These are phyloP conservation scores for Dichotomocladium elegans DNA, from an alignment of 371 early-diverging fungal genomes.

Conservation along the genomic window DNA sequence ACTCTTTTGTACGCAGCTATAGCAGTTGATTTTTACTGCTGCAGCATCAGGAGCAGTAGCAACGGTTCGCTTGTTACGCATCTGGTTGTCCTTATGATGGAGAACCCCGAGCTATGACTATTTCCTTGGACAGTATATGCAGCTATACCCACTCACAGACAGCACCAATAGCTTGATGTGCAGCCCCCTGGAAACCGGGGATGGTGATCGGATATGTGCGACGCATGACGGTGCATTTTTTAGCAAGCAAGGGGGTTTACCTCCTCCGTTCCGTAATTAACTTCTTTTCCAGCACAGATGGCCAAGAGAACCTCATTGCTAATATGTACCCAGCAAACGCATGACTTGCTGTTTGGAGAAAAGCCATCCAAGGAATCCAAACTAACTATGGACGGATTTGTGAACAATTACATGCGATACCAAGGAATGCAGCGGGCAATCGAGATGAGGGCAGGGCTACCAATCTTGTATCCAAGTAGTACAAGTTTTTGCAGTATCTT, in stretches of 20 bases:
- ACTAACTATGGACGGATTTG: slow-evolving; percentile 20
- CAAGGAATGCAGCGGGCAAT: neutral
- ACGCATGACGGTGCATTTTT: slow-evolving; percentile 13
- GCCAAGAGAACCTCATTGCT: slow-evolving; percentile 17
- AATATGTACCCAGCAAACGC: slow-evolving; percentile 20
- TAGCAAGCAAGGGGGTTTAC: too few relatives aligned
- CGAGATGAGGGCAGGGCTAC: slow-evolving; percentile 18
- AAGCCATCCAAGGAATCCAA: neutral
- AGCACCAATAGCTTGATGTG: slow-evolving; percentile 14
- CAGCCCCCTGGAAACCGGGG: slow-evolving; percentile 6
- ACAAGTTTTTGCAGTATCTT: slow-evolving; percentile 8
- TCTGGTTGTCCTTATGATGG: slow-evolving; percentile 24
- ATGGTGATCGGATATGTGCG: slow-evolving; percentile 6
- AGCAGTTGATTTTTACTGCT: neutral
- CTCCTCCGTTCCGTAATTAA: too few relatives aligned
- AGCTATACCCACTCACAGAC: slow-evolving; percentile 5
- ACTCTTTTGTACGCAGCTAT: too few relatives aligned
- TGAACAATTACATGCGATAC: slow-evolving; percentile 7
- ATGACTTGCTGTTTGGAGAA: slow-evolving; percentile 2
- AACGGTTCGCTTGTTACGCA: neutral
- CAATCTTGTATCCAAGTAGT: too few relatives aligned
- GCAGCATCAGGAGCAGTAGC: too few relatives aligned
- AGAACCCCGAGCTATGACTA: slow-evolving; percentile 29
- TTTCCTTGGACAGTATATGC: slow-evolving; percentile 15
- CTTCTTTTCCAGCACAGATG: slow-evolving; percentile 12